Conservation (phyloP, 2,329 filamentous ascomycete species). For the Fusarium oligoseptatum region DNA sequence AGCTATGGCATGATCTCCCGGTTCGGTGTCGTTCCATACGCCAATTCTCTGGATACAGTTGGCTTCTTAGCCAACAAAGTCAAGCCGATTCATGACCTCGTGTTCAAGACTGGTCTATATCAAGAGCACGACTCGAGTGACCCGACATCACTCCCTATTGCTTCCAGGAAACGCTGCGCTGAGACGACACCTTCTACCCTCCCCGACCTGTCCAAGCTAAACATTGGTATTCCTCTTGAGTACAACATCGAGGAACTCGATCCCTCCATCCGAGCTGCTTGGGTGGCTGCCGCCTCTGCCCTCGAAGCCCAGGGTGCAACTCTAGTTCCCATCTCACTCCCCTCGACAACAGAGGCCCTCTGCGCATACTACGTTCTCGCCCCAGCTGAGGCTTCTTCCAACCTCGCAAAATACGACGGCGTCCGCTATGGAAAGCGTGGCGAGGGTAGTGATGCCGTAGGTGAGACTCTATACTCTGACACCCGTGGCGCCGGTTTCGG, state of each 20-base stretch:
- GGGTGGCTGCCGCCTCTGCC: conserved; percentile 71
- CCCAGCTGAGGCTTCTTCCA: conserved; percentile 94
- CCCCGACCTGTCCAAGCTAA: conserved; percentile 52
- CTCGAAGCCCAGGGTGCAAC: conserved; percentile 76
- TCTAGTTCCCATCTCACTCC: conserved; percentile 83
- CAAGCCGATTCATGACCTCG: conserved; percentile 62
- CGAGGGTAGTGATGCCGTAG: conserved; percentile 64
- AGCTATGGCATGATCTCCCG: conserved; percentile 90
- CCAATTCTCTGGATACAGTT: conserved; percentile 92
- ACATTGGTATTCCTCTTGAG: conserved; percentile 74
- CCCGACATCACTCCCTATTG: conserved; percentile 76
- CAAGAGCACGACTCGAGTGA: conserved; percentile 75
- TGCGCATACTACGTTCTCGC: conserved; percentile 97
- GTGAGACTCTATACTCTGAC: conserved; percentile 79
- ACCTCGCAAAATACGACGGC: conserved; percentile 96
- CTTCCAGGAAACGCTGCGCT: conserved; percentile 66
- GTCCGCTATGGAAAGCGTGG: conserved; percentile 85
- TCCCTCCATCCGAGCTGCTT: conserved; percentile 75
- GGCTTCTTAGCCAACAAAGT: conserved; percentile 76
- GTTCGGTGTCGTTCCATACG: conserved; percentile 90
- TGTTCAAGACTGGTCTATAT: conserved; percentile 64
- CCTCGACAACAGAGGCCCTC: conserved; percentile 85
- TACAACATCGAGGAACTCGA: conserved; percentile 91
- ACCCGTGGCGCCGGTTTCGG: conserved; percentile 84
- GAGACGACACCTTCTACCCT: conserved; percentile 44